Percentiles rank a stretch among this genome's conserved stretches.
Evolutionary conservation across 306 rosid species (phyloP).

Genomic region (Canavalia gladiata): DNA sequence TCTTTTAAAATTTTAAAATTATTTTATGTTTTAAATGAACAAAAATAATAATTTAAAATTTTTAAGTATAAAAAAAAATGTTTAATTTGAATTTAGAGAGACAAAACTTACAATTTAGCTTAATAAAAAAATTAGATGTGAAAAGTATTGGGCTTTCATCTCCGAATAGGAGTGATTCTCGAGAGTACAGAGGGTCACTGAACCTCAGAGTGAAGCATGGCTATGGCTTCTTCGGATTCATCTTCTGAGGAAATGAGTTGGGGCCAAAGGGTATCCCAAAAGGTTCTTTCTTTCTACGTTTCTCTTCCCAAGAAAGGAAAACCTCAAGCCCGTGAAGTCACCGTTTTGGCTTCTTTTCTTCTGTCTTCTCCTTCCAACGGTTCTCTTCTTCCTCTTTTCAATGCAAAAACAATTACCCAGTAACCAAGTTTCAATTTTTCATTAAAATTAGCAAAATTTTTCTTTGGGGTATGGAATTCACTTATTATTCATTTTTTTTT

Average conservation of each 20-base stretch:
- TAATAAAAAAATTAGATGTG: too few species aligned
- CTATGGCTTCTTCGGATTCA: conserved; percentile 53
- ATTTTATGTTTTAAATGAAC: too few species aligned
- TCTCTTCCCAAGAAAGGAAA: conserved; percentile 89
- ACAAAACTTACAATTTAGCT: too few species aligned
- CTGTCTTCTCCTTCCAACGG: conserved; percentile 83
- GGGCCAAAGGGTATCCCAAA: conserved; percentile 63
- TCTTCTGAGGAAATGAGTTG: conserved; percentile 48
- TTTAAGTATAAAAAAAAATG: too few species aligned
- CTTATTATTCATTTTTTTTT: conserved; percentile 7
- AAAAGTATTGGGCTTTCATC: not conserved
- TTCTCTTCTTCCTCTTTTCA: conserved; percentile 41
- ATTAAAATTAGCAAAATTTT: not conserved
- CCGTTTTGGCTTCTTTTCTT: conserved; percentile 88
- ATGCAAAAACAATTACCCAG: not conserved
- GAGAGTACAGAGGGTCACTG: not conserved
- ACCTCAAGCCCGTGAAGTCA: conserved; percentile 91
- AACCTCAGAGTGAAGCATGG: conserved; percentile 18
- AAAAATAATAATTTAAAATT: too few species aligned
- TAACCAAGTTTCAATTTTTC: conserved; percentile 20
- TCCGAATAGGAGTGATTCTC: too few species aligned
- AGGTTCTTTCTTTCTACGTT: conserved; percentile 66
- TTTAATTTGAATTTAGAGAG: too few species aligned
- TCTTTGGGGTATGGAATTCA: not conserved
- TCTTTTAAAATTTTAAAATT: too few species aligned